A percentile compares a stretch with the other conserved stretches of the same genome.
Evolutionary conservation across 306 rosid genomes (phyloP).

Genomic region (Crotalaria pallida): DNA sequence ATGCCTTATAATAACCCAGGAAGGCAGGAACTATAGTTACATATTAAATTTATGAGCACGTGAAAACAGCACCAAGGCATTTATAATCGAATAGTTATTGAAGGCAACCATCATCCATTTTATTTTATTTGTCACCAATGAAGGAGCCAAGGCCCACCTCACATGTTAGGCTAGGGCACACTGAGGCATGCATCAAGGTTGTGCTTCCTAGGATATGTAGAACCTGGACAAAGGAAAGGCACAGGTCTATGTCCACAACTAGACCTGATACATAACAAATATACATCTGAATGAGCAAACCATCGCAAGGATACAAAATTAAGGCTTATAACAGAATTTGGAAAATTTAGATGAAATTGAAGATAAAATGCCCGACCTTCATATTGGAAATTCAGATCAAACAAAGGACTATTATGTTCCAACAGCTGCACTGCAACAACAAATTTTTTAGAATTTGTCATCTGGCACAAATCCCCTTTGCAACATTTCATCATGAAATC

Average conservation of each 20-base stretch:
- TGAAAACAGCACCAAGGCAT: not conserved
- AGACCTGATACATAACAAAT: not conserved
- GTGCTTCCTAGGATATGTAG: not conserved
- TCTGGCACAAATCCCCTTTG: slow-evolving; percentile 89
- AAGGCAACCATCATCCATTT: not conserved
- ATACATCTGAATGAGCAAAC: slow-evolving; percentile 1
- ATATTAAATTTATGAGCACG: not conserved
- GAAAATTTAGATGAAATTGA: not conserved
- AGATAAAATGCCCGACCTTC: slow-evolving; percentile 28
- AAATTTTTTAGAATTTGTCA: slow-evolving; percentile 54
- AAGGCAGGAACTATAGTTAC: not conserved
- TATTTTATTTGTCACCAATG: not conserved
- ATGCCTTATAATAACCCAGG: not conserved
- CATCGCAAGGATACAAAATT: not conserved
- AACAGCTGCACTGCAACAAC: not conserved
- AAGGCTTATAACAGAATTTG: not conserved
- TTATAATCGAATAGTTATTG: not conserved
- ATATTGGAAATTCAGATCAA: slow-evolving; percentile 12
- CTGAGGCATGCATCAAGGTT: not conserved
- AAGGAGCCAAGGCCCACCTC: not conserved
- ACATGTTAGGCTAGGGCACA: slow-evolving; percentile 6
- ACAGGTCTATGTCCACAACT: not conserved
- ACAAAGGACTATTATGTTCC: not conserved
- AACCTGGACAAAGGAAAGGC: not conserved
- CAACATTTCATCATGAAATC: slow-evolving; percentile 86